Evolutionary conservation across 768 basidiomycete species (phyloP).

Genomic region (Chalciporus pseudorubinellus): DNA sequence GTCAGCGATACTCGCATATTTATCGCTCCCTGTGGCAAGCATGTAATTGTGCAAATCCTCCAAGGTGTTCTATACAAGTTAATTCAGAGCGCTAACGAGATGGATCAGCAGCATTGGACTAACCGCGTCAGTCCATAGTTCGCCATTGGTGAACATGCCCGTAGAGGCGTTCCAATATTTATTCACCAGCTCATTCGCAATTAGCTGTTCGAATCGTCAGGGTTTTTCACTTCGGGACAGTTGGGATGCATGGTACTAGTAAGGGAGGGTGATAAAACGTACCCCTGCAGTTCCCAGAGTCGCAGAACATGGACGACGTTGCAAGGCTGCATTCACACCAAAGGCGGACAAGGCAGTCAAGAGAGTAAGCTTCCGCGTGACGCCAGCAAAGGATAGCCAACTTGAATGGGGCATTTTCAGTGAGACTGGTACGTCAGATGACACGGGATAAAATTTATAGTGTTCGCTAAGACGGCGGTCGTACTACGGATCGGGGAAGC

Average conservation of each 20-base stretch:
- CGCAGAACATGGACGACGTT: conserved; percentile 7
- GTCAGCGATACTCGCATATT: conserved; percentile 40
- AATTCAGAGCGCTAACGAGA: too few species aligned
- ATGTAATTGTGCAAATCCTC: conserved; percentile 60
- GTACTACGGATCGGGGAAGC: too few species aligned
- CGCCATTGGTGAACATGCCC: conserved; percentile 49
- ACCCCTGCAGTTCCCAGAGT: conserved; percentile 13
- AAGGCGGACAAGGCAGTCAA: not conserved
- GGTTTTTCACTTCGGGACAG: not conserved
- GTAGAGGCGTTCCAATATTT: conserved; percentile 40
- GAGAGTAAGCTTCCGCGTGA: too few species aligned
- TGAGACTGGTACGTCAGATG: too few species aligned
- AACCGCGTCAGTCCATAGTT: conserved; percentile 57
- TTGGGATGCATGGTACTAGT: too few species aligned
- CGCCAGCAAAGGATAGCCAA: too few species aligned
- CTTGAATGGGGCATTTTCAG: too few species aligned
- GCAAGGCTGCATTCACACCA: not conserved
- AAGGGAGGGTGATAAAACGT: not conserved
- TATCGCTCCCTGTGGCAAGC: conserved; percentile 45
- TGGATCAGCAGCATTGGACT: conserved; percentile 6
- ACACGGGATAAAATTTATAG: too few species aligned
- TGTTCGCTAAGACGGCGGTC: too few species aligned
- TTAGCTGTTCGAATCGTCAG: conserved; percentile 14
- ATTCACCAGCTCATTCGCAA: conserved; percentile 26
- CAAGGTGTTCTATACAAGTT: conserved; percentile 47